A percentile compares a stretch with the other conserved stretches of the same genome.
These are phyloP conservation scores for Staphylotrichum longicolle DNA, from an alignment of 495 filamentous ascomycete species.

Conservation along the genomic window DNA sequence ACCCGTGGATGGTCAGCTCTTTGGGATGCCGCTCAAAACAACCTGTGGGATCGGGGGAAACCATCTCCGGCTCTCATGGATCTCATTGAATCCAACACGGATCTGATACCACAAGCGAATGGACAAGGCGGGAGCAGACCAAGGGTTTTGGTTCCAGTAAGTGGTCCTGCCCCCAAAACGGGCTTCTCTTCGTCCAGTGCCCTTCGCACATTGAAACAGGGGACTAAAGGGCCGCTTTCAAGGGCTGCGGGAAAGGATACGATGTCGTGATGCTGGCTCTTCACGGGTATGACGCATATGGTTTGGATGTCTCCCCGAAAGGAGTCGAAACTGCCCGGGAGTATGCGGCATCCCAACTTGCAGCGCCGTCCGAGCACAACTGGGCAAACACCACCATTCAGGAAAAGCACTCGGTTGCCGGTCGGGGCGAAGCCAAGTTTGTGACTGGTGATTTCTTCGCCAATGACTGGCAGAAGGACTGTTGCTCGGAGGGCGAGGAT, in stretches of 20 bases:
- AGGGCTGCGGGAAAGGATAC: constrained; percentile 71
- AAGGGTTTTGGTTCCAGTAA: constrained; percentile 11
- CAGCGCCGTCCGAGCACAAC: neutral
- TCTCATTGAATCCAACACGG: constrained; percentile 32
- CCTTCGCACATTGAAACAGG: too few relatives aligned
- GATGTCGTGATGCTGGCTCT: constrained; percentile 67
- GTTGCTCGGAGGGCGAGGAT: constrained; percentile 39
- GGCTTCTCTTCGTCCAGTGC: too few relatives aligned
- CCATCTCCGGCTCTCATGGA: constrained; percentile 46
- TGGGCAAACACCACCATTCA: neutral
- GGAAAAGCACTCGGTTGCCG: neutral
- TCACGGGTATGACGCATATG: constrained; percentile 68
- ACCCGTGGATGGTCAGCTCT: constrained; percentile 37
- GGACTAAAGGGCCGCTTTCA: too few relatives aligned
- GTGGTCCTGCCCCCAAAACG: too few relatives aligned
- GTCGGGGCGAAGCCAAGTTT: constrained; percentile 44
- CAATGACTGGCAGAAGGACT: constrained; percentile 55
- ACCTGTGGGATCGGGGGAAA: constrained; percentile 46
- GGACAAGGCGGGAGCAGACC: neutral
- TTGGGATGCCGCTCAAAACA: constrained; percentile 39
- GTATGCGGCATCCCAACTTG: constrained; percentile 9
- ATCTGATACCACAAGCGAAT: neutral
- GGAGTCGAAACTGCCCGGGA: constrained; percentile 56
- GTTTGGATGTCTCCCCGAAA: constrained; percentile 61
- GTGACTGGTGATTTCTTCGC: constrained; percentile 68